Percentiles rank a stretch among this genome's conserved stretches.
Conservation (phyloP, 2,329 filamentous ascomycete genomes). For the Ceratocystis cacaofunesta region DNA sequence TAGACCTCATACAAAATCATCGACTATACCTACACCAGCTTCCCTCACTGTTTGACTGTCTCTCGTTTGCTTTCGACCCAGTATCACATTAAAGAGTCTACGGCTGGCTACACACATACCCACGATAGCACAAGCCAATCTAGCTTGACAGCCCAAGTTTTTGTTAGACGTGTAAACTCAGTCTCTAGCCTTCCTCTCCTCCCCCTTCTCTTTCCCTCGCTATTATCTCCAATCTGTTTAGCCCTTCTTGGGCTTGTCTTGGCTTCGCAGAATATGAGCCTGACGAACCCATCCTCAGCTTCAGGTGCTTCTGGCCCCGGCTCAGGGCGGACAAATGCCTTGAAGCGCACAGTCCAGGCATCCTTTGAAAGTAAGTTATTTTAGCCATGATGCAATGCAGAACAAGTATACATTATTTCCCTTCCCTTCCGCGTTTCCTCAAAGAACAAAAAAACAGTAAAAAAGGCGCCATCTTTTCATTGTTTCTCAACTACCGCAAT, state of each 20-base stretch:
- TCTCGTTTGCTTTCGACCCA: not conserved
- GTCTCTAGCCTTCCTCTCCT: not conserved
- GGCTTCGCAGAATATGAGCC: constrained; percentile 29
- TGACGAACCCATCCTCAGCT: constrained; percentile 39
- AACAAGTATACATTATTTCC: too few species aligned
- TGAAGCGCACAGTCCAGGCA: constrained; percentile 34
- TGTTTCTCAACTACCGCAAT: not conserved
- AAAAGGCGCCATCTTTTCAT: too few species aligned
- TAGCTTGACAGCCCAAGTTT: not conserved
- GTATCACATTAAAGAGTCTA: not conserved
- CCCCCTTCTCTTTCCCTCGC: not conserved
- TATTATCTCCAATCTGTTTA: not conserved
- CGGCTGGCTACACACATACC: not conserved
- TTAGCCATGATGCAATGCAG: not conserved
- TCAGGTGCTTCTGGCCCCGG: constrained; percentile 35
- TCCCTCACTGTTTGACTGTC: not conserved
- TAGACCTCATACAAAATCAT: not conserved
- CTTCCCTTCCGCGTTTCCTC: too few species aligned
- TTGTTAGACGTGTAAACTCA: too few species aligned
- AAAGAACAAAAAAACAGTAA: too few species aligned
- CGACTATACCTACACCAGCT: not conserved
- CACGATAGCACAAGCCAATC: not conserved
- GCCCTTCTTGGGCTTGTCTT: not conserved
- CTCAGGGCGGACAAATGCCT: constrained; percentile 32
- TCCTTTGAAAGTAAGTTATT: constrained; percentile 28